Percentiles rank a stretch among this genome's conserved stretches.
phyloP scores from a whole-genome alignment of 176 grass and related monocot species.

The Areca catechu region DNA sequence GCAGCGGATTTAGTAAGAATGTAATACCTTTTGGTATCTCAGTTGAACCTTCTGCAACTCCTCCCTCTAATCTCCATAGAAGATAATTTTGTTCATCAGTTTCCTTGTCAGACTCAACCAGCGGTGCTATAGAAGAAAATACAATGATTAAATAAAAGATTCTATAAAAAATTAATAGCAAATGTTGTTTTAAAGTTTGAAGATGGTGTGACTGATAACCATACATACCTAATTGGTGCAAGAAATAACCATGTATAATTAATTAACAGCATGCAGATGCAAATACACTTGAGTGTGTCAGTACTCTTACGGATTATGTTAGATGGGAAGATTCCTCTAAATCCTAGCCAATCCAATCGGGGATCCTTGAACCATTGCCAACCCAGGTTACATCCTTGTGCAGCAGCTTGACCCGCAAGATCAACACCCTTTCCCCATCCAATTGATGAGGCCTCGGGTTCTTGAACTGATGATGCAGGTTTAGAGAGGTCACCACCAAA shows the following conservation, averaged over 20 bases:
- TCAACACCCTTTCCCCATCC: slow-evolving; percentile 71
- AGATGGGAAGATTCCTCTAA: slow-evolving; percentile 83
- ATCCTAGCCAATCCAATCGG: slow-evolving; percentile 63
- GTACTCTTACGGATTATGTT: slow-evolving; percentile 48
- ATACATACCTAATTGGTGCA: too few species aligned
- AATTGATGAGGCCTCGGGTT: slow-evolving; percentile 63
- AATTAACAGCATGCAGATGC: too few species aligned
- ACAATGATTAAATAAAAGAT: slow-evolving; percentile 2
- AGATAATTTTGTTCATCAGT: slow-evolving; percentile 67
- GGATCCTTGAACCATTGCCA: slow-evolving; percentile 94
- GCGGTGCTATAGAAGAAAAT: slow-evolving; percentile 33
- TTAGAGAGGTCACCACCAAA: slow-evolving; percentile 39
- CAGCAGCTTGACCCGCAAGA: slow-evolving; percentile 37
- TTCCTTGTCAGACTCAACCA: slow-evolving; percentile 84
- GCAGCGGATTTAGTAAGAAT: too few species aligned
- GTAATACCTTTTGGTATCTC: slow-evolving; percentile 82
- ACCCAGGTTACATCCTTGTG: slow-evolving; percentile 58
- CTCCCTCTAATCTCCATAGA: slow-evolving; percentile 64
- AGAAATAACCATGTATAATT: too few species aligned
- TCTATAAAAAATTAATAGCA: not conserved
- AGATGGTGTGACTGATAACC: too few species aligned
- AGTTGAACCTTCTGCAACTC: slow-evolving; percentile 78
- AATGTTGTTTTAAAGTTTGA: not conserved
- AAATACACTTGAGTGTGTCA: not conserved
- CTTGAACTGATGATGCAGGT: slow-evolving; percentile 37